Conservation (phyloP, 1,284 basidiomycete species). For the Cryptococcus neoformans region DNA sequence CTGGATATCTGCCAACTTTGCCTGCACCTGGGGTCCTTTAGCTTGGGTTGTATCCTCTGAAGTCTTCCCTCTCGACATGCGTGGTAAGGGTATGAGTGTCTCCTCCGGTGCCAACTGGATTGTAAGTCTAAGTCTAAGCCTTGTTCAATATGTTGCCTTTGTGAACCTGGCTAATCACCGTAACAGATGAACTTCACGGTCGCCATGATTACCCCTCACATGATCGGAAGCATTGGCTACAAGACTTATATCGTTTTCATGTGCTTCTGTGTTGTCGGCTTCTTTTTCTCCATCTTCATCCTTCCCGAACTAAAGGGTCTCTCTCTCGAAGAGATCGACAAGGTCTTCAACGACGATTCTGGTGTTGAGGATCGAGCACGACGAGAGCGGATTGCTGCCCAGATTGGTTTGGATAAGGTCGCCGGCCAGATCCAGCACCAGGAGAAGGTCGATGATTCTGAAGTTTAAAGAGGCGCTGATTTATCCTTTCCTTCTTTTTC, state of each 20-base stretch:
- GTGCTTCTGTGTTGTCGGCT: conserved; percentile 43
- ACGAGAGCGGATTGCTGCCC: conserved; percentile 41
- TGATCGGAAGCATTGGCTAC: conserved; percentile 41
- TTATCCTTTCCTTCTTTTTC: too few relatives aligned
- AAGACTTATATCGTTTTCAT: conserved; percentile 48
- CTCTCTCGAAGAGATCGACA: conserved; percentile 42
- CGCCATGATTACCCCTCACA: conserved; percentile 40
- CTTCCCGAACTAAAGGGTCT: conserved; percentile 42
- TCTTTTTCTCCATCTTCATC: conserved; percentile 39
- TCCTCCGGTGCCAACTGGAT: conserved; percentile 40
- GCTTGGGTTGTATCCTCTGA: conserved; percentile 48
- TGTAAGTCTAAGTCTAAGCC: too few relatives aligned
- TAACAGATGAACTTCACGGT: conserved; percentile 44
- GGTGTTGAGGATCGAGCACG: conserved; percentile 42
- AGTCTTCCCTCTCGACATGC: conserved; percentile 46
- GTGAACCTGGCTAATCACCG: neutral
- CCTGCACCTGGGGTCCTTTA: conserved; percentile 47
- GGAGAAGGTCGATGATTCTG: conserved; percentile 16
- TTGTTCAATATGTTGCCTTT: neutral
- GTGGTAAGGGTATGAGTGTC: conserved; percentile 48
- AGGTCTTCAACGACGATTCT: conserved; percentile 39
- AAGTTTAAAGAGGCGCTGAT: too few relatives aligned
- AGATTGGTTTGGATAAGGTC: conserved; percentile 48
- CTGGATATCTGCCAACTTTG: conserved; percentile 43
- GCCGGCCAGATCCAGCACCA: conserved; percentile 36